Base-by-base conservation (phyloP, 495 filamentous ascomycete species). In the Haplographium delicatum region DNA sequence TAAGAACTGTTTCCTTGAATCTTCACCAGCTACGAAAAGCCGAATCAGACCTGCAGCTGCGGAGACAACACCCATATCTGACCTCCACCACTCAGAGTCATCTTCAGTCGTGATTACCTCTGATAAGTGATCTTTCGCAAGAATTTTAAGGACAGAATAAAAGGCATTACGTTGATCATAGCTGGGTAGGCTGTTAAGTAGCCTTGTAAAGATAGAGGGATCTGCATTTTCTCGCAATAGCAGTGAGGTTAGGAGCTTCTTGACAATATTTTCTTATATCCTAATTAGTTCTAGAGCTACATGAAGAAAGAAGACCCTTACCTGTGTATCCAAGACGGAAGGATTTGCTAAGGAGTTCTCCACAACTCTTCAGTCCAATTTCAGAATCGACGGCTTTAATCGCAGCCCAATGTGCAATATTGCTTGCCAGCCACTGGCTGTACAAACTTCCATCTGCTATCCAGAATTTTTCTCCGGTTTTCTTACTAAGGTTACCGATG, bases 261-360 rank as follows among this genome's bases (percentile, higher is more conserved):
- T 61, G 18, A 62, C 25, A 37, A 66, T 52, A 11, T 37, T 51
- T 11, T 58, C 60, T 54, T 37, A 9, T 23, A 24, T 5, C 42
- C n/a, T n/a, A n/a, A 47, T 60, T 42, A 57, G 47, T 6, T 55
- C 41, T 23, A 37, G 54, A 26, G 28, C 26, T 51, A n/a, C 4
- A 33, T 4, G 24, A n/a, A 15, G 35, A 18, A 35, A 24, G 41
- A 23, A 27, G 16, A 19, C 10, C 60, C 68, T 64, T 74, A 89
- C 89, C 84, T 33, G 74, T 69, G 67, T 91, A 85, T 4, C 89
- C 91, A 48, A 96, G 65, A 24, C 78, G 80, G 31, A 93, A 66
- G 1, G 78, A 73, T 56, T 83, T 85, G 8, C 74, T 73, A 27
- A 84, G 71, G 23, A 96, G 56, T 31, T 80, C 73, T 37, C 81